Evolutionary conservation across 2,329 filamentous ascomycete species (phyloP), one percentile per base, ranked within the genome.

Genomic region (Amphichorda felina): DNA sequence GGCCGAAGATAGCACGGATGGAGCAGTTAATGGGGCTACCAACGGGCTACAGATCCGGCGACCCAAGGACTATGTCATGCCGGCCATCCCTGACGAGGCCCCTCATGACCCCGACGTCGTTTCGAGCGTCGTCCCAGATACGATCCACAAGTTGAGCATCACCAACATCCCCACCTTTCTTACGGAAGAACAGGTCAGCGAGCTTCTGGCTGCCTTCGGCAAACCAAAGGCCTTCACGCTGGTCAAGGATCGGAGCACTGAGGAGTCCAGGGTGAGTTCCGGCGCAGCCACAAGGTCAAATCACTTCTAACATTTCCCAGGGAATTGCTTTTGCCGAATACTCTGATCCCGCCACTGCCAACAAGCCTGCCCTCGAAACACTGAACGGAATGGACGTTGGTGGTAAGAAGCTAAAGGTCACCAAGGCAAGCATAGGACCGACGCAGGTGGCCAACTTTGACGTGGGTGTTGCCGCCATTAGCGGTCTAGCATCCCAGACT

Each of bases 251-350:
- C 75, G 65, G 22, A 75, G 77, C 43, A 89, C 83, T 2, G 87
- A 88, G 37, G 83, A 94, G 59, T 94, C 87, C 37, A 72, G 86
- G 48, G 86, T 91, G 72, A 65, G 80, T 65, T 13, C 21, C 9
- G 28, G 28, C n/a, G 4, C 28, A n/a, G n/a, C n/a, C n/a, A n/a
- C n/a, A n/a, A n/a, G n/a, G n/a, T n/a, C n/a, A n/a, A n/a, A n/a
- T n/a, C n/a, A n/a, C 16, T 30, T n/a, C 53, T 60, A 56, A 62
- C 43, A 35, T 21, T 18, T 33, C 15, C 22, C 45, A 94, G 81
- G 91, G 91, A 22, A 87, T 98, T 48, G 89, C 89, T 1, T 98
- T 98, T 64, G 94, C 86, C 60, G 93, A 98, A 59, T 98, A 95
- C 48, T 69, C 74, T 36, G 86, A 96, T 41, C 72, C 85, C 7